A percentile compares a stretch with the other conserved stretches of the same genome.
Conservation (phyloP, 768 basidiomycete genomes). For the Pulveroboletus frians region DNA sequence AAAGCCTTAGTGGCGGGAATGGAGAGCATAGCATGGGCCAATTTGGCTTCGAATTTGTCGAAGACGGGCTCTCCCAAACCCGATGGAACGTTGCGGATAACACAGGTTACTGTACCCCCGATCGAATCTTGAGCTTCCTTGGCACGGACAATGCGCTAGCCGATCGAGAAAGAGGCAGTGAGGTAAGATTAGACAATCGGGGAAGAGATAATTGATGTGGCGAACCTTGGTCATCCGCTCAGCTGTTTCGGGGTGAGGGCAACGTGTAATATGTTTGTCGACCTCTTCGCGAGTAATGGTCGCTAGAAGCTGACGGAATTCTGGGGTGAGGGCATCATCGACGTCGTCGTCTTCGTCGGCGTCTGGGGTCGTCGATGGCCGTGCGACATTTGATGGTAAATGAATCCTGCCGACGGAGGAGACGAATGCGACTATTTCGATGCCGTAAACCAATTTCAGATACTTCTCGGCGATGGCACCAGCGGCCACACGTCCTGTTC, state of each 20-base stretch:
- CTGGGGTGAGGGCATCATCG: constrained; percentile 74
- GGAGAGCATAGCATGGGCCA: constrained; percentile 97
- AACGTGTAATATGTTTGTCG: constrained; percentile 81
- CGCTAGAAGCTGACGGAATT: constrained; percentile 74
- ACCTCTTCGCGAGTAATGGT: constrained; percentile 83
- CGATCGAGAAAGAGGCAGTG: constrained; percentile 6
- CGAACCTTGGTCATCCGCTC: constrained; percentile 83
- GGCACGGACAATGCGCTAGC: constrained; percentile 86
- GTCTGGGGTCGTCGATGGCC: constrained; percentile 37
- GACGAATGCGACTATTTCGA: constrained; percentile 97
- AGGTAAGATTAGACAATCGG: constrained; percentile 33
- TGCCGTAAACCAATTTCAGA: constrained; percentile 76
- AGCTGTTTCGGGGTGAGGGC: constrained; percentile 86
- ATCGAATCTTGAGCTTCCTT: constrained; percentile 91
- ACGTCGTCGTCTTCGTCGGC: constrained; percentile 55
- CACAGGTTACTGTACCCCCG: constrained; percentile 96
- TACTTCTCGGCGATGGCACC: constrained; percentile 98
- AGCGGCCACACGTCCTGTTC: constrained; percentile 86
- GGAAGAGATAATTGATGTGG: background rate
- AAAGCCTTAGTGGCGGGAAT: constrained; percentile 99
- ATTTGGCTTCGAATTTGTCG: constrained; percentile 94
- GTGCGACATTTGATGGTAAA: constrained; percentile 51
- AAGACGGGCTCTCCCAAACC: constrained; percentile 97
- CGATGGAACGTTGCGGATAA: constrained; percentile 83
- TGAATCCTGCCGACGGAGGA: constrained; percentile 92